Base-by-base conservation (phyloP, 106 monocot genomes). In the Phalaenopsis aphrodite region DNA sequence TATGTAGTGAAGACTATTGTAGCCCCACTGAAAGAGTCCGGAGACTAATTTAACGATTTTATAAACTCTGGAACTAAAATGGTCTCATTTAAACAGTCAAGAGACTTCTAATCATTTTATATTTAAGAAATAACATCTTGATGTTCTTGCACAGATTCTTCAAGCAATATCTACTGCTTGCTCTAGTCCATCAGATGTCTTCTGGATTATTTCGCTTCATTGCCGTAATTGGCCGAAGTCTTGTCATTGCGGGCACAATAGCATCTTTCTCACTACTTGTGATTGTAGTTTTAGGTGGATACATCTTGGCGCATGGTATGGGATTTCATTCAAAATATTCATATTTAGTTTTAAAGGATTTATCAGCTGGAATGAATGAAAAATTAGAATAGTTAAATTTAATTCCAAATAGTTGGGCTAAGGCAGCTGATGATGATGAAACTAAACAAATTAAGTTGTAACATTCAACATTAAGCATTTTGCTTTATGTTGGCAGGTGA, bases 181-280 rank as follows among this genome's bases (percentile, higher is more conserved):
- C 82, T 38, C 18, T 82, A 30, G 55, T 84, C 16, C 72, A 78
- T 78, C 89, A 89, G 78, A 77, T 87, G 78, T 79, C 86, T 46
- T 78, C 86, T n/a, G 89, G 64, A 23, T 21, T 87, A n/a, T 89
- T 87, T 69, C 89, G 86, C 0, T 45, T 83, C 15, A 17, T 87
- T 45, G 89, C 82, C 48, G 89, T 72, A 36, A 16, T 84, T 4
- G 84, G 82, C 3, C 82, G 84, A 41, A 72, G 84, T 7, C 58
- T 89, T 65, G 45, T 85, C 56, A 52, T 89, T 1, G 84, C 86
- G 38, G 67, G 78, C 58, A 79, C 86, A 66, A 49, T 89, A 9
- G 79, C 84, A 21, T 76, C 80, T 15, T 87, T 85, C 82, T 67
- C 75, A 0, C 66, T 80, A 5, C 49, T 85, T 23, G 65, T 87